Conservation (phyloP, 2,329 filamentous ascomycete species). For the Cordyceps pruinosa region DNA sequence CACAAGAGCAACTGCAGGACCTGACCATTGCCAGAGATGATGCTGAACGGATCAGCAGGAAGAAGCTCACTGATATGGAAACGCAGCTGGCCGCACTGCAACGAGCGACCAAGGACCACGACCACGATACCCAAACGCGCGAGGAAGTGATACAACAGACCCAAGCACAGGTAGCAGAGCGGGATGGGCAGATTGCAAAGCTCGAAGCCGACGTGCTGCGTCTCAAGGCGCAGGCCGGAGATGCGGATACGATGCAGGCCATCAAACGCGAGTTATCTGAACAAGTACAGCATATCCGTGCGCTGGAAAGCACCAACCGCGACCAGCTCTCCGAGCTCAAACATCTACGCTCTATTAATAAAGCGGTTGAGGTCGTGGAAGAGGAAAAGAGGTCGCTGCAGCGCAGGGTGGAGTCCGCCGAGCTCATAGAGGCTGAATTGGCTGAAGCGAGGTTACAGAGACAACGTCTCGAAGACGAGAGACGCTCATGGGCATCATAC, state of each 20-base stretch:
- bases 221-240: slow-evolving; percentile 78
- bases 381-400: slow-evolving; percentile 87
- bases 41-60: slow-evolving; percentile 55
- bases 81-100: slow-evolving; percentile 41
- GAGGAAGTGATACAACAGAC: slow-evolving; percentile 50
- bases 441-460: slow-evolving; percentile 74
- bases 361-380: slow-evolving; percentile 87
- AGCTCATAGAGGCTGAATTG: slow-evolving; percentile 67
- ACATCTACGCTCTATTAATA: slow-evolving; percentile 71
- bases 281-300: slow-evolving; percentile 85
- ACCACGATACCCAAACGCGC: slow-evolving; percentile 49
- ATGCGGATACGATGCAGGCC: slow-evolving; percentile 76
- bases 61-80: slow-evolving; percentile 48
- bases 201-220: slow-evolving; percentile 79
- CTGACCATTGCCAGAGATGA: slow-evolving; percentile 57
- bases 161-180: slow-evolving; percentile 61
- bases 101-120: slow-evolving; percentile 48
- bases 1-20: slow-evolving; percentile 81
- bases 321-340: slow-evolving; percentile 76
- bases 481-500: slow-evolving; percentile 78
- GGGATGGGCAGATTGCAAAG: slow-evolving; percentile 62
- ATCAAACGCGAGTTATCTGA: slow-evolving; percentile 85
- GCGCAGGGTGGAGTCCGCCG: slow-evolving; percentile 67
- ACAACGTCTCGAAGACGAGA: slow-evolving; percentile 83
- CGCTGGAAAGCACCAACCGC: slow-evolving; percentile 70